Evolutionary conservation across 1,284 basidiomycete species (phyloP), one percentile per base, ranked within the genome.

Genomic region (Sporisorium iseilematis-ciliati): DNA sequence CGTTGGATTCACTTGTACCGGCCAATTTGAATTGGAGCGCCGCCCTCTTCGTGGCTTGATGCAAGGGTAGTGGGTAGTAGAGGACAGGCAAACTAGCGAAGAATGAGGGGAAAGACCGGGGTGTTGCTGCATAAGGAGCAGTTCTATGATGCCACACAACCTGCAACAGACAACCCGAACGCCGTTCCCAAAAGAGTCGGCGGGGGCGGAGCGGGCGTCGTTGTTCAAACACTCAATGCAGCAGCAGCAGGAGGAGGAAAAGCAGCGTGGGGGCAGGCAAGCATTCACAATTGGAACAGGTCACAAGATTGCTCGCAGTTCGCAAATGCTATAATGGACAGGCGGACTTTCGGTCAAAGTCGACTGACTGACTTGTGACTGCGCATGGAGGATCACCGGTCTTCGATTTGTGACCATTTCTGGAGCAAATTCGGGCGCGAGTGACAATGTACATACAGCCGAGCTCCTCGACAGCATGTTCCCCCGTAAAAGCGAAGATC

Each of bases 321-420:
- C 26, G n/a, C n/a, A 49, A 49, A 49, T 12, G 56, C 63, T 58
- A 51, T 43, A 55, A 29, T 55, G 51, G 59, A 63, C 59, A 63
- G 56, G 60, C 48, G 56, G 60, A 58, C 45, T 55, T 56, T 66
- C 57, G 57, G 64, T 60, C 48, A 25, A 43, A 57, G 46, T 25
- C 12, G 46, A 64, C 42, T 45, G n/a, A n/a, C n/a, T n/a, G n/a
- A n/a, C n/a, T n/a, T n/a, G n/a, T n/a, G n/a, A 38, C 25, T 8
- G 29, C 29, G 8, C 29, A 5, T 29, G 29, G 21, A 14, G 21
- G 35, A 23, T 53, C 50, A 46, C 58, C 54, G 40, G 46, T 55
- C 38, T 26, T 42, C 21, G 51, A n/a, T 11, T 25, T 20, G 40
- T 40, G 35, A 21, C 38, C 38, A 25, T 35, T 29, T 38, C 40